These are phyloP conservation scores for Clavispora phyllophila DNA, from an alignment of 805 yeast species.

Conservation along the genomic window DNA sequence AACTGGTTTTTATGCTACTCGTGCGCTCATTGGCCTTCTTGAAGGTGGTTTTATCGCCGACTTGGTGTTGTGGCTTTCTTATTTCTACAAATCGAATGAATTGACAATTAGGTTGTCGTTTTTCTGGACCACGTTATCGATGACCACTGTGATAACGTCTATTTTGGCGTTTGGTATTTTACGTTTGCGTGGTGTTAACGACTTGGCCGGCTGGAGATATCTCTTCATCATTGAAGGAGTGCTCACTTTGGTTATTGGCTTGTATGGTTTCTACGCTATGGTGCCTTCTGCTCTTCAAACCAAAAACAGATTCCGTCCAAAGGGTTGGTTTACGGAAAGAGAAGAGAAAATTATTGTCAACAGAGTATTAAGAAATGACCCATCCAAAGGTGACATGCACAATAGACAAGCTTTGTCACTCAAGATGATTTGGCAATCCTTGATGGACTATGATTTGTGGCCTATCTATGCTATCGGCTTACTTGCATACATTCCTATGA, in stretches of 20 bases:
- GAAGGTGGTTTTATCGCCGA: constrained; percentile 65
- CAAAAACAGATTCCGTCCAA: constrained; percentile 42
- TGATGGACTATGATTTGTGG: constrained; percentile 50
- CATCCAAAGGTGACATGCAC: constrained; percentile 57
- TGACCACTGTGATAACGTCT: constrained; percentile 43
- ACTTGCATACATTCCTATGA: constrained; percentile 19
- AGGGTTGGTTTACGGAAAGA: constrained; percentile 46
- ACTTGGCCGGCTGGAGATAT: constrained; percentile 59
- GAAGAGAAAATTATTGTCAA: constrained; percentile 57
- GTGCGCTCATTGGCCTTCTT: constrained; percentile 51
- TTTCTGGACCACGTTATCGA: constrained; percentile 54
- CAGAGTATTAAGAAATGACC: constrained; percentile 58
- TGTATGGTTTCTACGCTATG: constrained; percentile 41
- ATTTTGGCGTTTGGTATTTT: constrained; percentile 50
- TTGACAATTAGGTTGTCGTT: constrained; percentile 53
- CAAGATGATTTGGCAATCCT: constrained; percentile 33
- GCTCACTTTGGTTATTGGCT: constrained; percentile 50
- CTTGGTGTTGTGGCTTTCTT: constrained; percentile 51
- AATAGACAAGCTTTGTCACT: constrained; percentile 49
- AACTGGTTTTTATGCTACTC: constrained; percentile 41
- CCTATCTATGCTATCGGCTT: constrained; percentile 50
- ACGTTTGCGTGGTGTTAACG: constrained; percentile 40
- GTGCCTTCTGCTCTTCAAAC: constrained; percentile 54
- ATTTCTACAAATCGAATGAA: constrained; percentile 58
- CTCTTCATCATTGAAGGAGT: constrained; percentile 61